phyloP scores from a whole-genome alignment of 2,329 filamentous ascomycete species.

The Penicillium glabrum region DNA sequence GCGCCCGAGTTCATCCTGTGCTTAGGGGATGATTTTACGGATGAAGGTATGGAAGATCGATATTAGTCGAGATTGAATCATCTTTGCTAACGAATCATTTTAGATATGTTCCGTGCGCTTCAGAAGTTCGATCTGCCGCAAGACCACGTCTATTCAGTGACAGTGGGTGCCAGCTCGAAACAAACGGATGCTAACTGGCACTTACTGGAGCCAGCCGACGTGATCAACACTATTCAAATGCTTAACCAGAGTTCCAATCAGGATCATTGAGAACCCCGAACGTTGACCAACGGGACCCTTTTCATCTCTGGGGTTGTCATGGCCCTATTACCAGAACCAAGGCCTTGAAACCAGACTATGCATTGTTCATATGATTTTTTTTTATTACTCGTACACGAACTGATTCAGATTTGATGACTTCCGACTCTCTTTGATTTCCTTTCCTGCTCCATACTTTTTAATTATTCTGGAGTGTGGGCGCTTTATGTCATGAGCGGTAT shows the following conservation, averaged over 20 bases:
- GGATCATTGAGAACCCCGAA: slow-evolving; percentile 18
- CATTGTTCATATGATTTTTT: not conserved
- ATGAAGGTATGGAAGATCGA: slow-evolving; percentile 71
- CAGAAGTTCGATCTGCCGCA: slow-evolving; percentile 55
- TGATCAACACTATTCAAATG: slow-evolving; percentile 65
- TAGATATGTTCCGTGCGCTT: slow-evolving; percentile 82
- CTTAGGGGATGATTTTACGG: slow-evolving; percentile 92
- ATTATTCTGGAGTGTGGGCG: not conserved
- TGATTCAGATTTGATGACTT: not conserved
- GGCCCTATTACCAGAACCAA: not conserved
- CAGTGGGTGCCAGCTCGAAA: slow-evolving; percentile 88
- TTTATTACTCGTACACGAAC: slow-evolving; percentile 8
- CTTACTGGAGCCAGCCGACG: slow-evolving; percentile 81
- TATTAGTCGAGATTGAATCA: not conserved
- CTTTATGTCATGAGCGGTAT: not conserved
- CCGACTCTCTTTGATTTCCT: not conserved
- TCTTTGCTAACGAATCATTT: not conserved
- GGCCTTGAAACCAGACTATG: not conserved
- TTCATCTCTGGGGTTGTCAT: not conserved
- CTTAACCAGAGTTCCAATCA: slow-evolving; percentile 49
- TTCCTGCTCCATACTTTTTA: not conserved
- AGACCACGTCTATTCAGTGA: slow-evolving; percentile 82
- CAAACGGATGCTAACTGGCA: slow-evolving; percentile 90
- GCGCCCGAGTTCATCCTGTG: slow-evolving; percentile 85
- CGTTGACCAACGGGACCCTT: not conserved